A percentile compares a stretch with the other conserved stretches of the same genome.
Evolutionary conservation across 2,329 filamentous ascomycete species (phyloP).

Genomic region (Cladosporium velox): DNA sequence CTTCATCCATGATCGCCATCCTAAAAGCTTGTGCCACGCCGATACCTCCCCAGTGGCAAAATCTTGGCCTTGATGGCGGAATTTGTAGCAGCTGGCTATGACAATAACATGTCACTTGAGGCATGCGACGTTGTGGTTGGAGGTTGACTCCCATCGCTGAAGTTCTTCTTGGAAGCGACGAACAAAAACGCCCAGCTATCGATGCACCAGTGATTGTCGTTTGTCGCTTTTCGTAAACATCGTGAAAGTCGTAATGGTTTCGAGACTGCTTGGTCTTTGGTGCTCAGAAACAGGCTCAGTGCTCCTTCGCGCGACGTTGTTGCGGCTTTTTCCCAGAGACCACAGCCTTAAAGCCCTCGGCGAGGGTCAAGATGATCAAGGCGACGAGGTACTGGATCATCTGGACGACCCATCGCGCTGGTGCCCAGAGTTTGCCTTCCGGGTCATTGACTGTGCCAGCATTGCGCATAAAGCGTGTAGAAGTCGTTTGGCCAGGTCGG

Average conservation of each 20-base stretch:
- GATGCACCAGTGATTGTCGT: neutral
- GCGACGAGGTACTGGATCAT: slow-evolving; percentile 33
- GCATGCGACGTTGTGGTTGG: neutral
- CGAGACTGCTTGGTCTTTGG: too few species aligned
- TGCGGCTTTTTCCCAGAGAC: slow-evolving; percentile 4
- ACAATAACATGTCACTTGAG: too few species aligned
- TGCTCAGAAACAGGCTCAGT: neutral
- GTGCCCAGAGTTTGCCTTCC: slow-evolving; percentile 31
- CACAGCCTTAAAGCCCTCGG: slow-evolving; percentile 19
- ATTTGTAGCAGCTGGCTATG: neutral
- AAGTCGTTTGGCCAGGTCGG: slow-evolving; percentile 17
- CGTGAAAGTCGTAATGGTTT: neutral
- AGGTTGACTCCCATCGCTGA: neutral
- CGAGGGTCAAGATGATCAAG: slow-evolving; percentile 29
- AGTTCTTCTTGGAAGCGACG: neutral
- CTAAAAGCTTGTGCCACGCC: neutral
- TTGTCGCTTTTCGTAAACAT: neutral
- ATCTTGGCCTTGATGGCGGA: neutral
- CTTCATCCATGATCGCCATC: neutral
- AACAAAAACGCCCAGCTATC: too few species aligned
- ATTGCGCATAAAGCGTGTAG: slow-evolving; percentile 30
- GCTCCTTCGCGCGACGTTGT: neutral
- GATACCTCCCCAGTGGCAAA: neutral
- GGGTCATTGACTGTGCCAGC: slow-evolving; percentile 32
- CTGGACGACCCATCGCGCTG: slow-evolving; percentile 30